Base-by-base conservation (phyloP, 2,329 filamentous ascomycete species). In the Acrocalymma vagum region DNA sequence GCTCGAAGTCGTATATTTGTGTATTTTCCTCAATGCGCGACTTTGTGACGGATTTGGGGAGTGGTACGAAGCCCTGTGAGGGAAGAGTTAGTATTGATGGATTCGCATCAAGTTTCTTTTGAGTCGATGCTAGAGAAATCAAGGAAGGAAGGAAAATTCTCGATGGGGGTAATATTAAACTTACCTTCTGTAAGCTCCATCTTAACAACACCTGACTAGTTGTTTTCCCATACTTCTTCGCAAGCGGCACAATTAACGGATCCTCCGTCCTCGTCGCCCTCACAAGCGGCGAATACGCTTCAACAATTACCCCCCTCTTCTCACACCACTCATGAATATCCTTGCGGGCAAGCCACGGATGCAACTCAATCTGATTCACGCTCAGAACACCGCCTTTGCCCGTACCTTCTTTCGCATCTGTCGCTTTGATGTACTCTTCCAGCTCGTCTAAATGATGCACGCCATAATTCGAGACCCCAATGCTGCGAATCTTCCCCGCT, bases 361-460 rank as follows among this genome's bases (percentile, higher is more conserved):
- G 92, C 9, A 96, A 74, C 72, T 96, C 92, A 71, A 71, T 50
- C 71, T 96, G 92, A 26, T 90, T 91, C 24, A 96, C 87, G 46
- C 85, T 87, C 60, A 96, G 80, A 26, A 89, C 75, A 16, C 89
- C 89, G 4, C 80, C 81, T 53, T 83, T 85, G 8, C 84, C 85
- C 42, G 75, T 72, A 1, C 82, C 83, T 29, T 83, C 78, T 28
- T 80, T 78, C 66, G 83, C 81, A 58, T 88, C 85, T 1, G 85
- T 78, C 65, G 85, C 81, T 54, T 76, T 72, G 59, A 79, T 79
- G 60, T 73, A 80, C 38, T 67, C 53, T 56, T 81, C 78, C 9
- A 82, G 60, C 54, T 82, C 79, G 9, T 80, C 71, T 3, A 81
- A 61, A 61, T 82, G 78, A 44, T 78, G 76, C 6, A 81, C 76